Conservation (phyloP, 179 eudicot species). For the Corrigiola litoralis region DNA sequence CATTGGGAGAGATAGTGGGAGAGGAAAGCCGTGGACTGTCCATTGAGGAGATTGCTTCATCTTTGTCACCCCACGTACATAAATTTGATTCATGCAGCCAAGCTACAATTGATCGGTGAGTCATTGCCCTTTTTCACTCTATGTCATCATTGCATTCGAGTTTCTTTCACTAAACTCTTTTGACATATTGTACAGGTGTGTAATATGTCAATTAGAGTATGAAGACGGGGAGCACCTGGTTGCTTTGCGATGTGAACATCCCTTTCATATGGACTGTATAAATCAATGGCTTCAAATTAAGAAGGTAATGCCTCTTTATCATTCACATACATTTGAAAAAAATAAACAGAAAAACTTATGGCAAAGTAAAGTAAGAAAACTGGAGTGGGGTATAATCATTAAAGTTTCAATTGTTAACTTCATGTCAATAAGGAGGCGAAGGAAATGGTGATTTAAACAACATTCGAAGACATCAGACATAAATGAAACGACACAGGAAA, state of each 20-base stretch:
- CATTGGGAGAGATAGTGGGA: constrained; percentile 60
- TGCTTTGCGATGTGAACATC: constrained; percentile 48
- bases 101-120: constrained; percentile 43
- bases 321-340: too few species aligned
- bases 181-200: constrained; percentile 34
- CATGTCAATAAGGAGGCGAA: too few species aligned
- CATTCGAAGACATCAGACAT: too few species aligned
- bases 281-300: constrained; percentile 55
- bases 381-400: too few species aligned
- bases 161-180: too few species aligned
- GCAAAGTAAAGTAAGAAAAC: too few species aligned
- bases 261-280: constrained; percentile 48
- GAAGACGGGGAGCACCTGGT: constrained; percentile 47
- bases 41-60: constrained; percentile 35
- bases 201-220: constrained; percentile 57
- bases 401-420: too few species aligned
- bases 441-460: too few species aligned
- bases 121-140: too few species aligned
- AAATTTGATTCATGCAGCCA: constrained; percentile 21
- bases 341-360: too few species aligned
- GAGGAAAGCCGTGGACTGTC: constrained; percentile 55
- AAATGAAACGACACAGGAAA: too few species aligned
- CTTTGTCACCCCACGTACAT: constrained; percentile 32
- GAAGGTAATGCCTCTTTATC: constrained; percentile 29
- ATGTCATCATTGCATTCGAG: background rate